These are phyloP conservation scores for Phanerodontia chrysosporium DNA, from an alignment of 768 basidiomycete genomes.

Conservation along the genomic window DNA sequence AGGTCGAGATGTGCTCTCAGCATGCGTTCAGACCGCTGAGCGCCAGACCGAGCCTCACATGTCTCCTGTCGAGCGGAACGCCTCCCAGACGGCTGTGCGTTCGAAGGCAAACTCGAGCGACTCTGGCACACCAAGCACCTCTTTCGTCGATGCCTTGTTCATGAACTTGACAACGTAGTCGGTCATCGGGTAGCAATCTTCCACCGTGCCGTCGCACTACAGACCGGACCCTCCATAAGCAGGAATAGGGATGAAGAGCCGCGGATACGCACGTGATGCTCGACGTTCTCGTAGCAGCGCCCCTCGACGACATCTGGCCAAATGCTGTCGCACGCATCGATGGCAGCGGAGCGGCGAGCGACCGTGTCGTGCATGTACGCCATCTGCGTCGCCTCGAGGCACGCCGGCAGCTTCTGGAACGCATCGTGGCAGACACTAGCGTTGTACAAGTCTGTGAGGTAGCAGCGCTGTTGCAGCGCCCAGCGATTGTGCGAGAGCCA, in stretches of 20 bases:
- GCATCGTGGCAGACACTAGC: neutral
- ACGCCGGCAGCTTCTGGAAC: neutral
- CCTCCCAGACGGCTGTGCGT: neutral
- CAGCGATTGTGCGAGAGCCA: conserved; percentile 24
- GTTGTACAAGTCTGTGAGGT: conserved; percentile 7
- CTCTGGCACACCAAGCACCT: neutral
- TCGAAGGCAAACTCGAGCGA: neutral
- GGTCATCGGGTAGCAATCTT: neutral
- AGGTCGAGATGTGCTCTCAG: neutral
- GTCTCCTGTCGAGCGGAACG: neutral
- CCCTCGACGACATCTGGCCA: neutral
- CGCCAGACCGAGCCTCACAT: neutral
- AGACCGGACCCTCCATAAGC: no score
- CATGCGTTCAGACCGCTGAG: neutral
- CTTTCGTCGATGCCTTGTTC: neutral
- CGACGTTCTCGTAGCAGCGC: neutral
- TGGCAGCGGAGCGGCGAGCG: neutral
- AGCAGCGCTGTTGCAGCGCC: conserved; percentile 27
- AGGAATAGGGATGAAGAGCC: neutral
- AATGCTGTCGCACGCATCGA: neutral
- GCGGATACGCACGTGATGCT: neutral
- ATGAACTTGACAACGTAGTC: neutral
- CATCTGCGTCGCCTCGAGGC: neutral
- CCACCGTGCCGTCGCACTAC: neutral
- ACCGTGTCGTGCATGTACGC: neutral